These are phyloP conservation scores for Stereocaulon alpinum DNA, from an alignment of 495 filamentous ascomycete genomes.

Conservation along the genomic window DNA sequence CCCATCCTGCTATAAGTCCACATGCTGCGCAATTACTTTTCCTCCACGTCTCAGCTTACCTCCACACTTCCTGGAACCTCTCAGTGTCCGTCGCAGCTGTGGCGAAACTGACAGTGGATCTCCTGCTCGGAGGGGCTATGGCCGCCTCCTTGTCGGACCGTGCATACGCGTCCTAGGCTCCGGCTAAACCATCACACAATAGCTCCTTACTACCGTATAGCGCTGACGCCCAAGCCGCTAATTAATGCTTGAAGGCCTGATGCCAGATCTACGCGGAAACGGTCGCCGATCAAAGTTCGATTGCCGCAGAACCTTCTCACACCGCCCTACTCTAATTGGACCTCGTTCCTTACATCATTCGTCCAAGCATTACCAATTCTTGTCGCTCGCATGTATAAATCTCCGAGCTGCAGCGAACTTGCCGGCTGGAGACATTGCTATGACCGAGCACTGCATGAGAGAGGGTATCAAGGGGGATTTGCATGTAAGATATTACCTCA, in stretches of 20 bases:
- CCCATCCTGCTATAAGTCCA: no score
- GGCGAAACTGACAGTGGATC: no score
- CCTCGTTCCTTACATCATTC: not conserved
- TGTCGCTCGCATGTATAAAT: not conserved
- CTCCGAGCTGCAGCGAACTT: not conserved
- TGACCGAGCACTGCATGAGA: not conserved
- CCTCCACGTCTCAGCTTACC: no score
- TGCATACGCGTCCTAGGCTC: no score
- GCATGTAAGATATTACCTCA: not conserved
- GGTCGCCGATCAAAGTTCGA: not conserved
- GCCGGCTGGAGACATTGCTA: not conserved
- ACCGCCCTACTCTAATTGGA: conserved; percentile 1
- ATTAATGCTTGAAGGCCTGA: not conserved
- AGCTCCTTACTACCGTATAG: no score
- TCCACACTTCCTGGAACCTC: no score
- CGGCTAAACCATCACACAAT: no score
- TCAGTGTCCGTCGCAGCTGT: no score
- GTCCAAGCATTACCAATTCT: not conserved
- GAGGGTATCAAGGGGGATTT: not conserved
- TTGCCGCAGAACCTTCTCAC: not conserved
- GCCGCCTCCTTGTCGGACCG: no score
- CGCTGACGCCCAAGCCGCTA: no score
- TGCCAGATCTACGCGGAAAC: not conserved
- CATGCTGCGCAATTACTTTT: no score
- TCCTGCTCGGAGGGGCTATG: no score